Evolutionary conservation across 768 basidiomycete species (phyloP), one percentile per base, ranked within the genome.

Genomic region (Tulasnella sp.): DNA sequence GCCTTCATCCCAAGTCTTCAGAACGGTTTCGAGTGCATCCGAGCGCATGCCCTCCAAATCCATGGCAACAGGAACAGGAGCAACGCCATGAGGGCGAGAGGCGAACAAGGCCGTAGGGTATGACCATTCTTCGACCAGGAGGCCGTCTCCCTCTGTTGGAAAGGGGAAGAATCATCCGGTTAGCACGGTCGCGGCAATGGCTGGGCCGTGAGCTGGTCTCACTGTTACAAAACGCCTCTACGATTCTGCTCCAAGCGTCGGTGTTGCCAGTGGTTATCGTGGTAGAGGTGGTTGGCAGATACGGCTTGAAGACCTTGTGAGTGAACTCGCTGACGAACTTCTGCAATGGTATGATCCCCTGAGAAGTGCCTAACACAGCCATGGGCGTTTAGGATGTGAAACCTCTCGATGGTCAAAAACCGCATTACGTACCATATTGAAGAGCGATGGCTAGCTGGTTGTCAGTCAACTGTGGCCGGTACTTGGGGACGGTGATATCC

Each of bases 21-120:
- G 85, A 3, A 91, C 79, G 67, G 86, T 83, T 29, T 91, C 87
- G 45, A 95, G 84, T 36, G 84, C 86, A 69, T 86, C 86, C 5
- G 87, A 86, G n/a, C 87, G 85, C 86, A 94, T 89, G 42, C 93
- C 93, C 77, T 87, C 84, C 4, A 84, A 86, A 80, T 96, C 93
- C 86, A 93, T 90, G 25, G 86, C 85, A 38, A 95, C 85, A 0
- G 88, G 82, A 11, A 90, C 85, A 15, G 88, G 82, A 42, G 82
- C 81, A 52, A 91, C 82, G 36, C 85, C 85, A 76, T 82, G 77
- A 37, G 85, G 85, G 79, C 82, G 77, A 71, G 83, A 81, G 49
- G 75, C 79, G 64, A 83, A 80, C 0, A 86, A 74, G 0, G 89
- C 88, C 7, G 86, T 88, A 1, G 93, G 90, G 81, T 93, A 96